phyloP scores from a whole-genome alignment of 257 asterid genomes.

The Pogostemon cablin region DNA sequence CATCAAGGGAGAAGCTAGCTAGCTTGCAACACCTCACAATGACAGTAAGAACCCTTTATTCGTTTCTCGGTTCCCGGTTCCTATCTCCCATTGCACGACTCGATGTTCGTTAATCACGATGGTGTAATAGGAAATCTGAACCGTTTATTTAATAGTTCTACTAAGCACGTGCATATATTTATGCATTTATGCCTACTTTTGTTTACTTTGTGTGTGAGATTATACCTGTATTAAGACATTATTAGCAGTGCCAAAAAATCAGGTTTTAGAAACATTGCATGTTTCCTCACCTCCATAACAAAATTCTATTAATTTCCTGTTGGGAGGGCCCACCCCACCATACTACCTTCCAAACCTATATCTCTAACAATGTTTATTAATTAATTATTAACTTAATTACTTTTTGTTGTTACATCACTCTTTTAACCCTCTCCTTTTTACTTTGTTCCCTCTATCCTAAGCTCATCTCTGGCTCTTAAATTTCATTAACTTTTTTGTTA shows the following conservation, averaged over 20 bases:
- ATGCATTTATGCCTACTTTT: slow-evolving; percentile 22
- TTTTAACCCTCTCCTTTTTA: slow-evolving; percentile 14
- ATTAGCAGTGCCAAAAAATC: neutral
- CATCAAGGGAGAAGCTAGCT: slow-evolving; percentile 10
- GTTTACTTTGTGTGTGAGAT: neutral
- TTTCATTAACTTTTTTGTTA: neutral
- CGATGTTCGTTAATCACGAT: too few relatives aligned
- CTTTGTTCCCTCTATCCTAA: neutral
- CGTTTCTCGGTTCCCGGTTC: neutral
- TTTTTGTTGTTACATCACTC: neutral
- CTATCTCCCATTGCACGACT: too few relatives aligned
- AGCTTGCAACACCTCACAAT: slow-evolving; percentile 13
- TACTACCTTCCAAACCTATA: slow-evolving; percentile 30
- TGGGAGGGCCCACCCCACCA: slow-evolving; percentile 22
- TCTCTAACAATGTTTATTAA: neutral
- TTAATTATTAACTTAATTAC: neutral
- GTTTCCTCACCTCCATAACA: neutral
- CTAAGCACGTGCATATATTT: neutral
- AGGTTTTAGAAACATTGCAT: neutral
- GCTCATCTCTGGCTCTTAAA: neutral
- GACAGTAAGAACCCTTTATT: slow-evolving; percentile 37
- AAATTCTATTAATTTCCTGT: slow-evolving; percentile 2
- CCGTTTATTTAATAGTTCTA: neutral
- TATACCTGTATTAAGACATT: neutral
- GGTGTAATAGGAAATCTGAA: too few relatives aligned